Base-by-base conservation (phyloP, 352 stramenopile species). In the Phytophthora vignae region DNA sequence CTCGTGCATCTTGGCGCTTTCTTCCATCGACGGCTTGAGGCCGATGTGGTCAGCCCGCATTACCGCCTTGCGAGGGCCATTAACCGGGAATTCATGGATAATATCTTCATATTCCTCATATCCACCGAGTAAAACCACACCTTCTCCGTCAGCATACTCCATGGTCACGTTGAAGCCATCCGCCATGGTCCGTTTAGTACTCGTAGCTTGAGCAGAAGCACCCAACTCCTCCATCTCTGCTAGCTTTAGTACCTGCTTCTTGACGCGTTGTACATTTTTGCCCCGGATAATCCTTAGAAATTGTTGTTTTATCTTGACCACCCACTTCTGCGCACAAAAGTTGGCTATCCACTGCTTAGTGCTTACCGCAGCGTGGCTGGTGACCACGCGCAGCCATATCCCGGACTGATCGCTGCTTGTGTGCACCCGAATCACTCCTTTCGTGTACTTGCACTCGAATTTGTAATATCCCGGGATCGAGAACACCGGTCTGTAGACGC, bases 351-450 rank as follows among this genome's bases (percentile, higher is more conserved):
- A 52, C 1, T 48, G 44, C 9, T 25, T 52, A 27, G n/a, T 12
- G n/a, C 0, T 52, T 52, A 52, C n/a, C 44, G 27, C 44, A 12
- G 44, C 6, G 15, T 25, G 17, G 25, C 44, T 52, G 44, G 12
- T 52, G 10, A 27, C n/a, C 44, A 52, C 17, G 12, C 44, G 44
- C 9, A 52, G n/a, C 44, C 44, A 27, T 52, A 25, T 27, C n/a
- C 44, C n/a, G 7, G 44, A 52, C 25, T n/a, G 9, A 27, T 52
- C 44, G 4, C 44, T 15, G n/a, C 44, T 52, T 52, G 44, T 52
- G 12, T 52, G 44, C 44, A 52, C 44, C n/a, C 44, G 44, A 52
- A 52, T 52, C 8, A 52, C 44, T 22, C 44, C 44, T 52, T 52
- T 22, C 14, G 44, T 27, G 22, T 52, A 52, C 17, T 52, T 52